Evolutionary conservation across 768 basidiomycete genomes (phyloP), one percentile per base, ranked within the genome.

Genomic region (Mrakia frigida): DNA sequence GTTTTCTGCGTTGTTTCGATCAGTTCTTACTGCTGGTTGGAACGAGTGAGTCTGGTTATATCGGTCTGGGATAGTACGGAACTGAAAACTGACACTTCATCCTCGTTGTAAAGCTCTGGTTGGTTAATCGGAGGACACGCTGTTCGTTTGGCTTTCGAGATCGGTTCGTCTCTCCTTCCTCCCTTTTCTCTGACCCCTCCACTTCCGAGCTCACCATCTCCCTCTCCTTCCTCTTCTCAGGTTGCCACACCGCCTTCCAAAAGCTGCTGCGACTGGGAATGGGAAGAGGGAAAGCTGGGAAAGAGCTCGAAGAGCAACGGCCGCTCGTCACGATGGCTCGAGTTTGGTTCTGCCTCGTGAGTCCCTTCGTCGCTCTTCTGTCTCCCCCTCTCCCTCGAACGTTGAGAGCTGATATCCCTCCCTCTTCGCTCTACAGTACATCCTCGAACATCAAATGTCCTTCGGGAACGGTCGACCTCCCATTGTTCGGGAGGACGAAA

Each of bases 101-200:
- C 41, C 37, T 39, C 14, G 35, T 39, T 39, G 11, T 41, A 18
- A 39, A 68, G 65, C 93, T 93, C n/a, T 95, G 94, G 94, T 83
- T 97, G 50, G 93, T 91, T 75, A 14, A 63, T 74, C 23, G 75
- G 37, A 21, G 76, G 84, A 25, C 95, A 97, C 84, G 95, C 95
- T n/a, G 93, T 97, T 13, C 88, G 94, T 70, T 94, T 98, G 92
- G 94, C 93, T 56, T 89, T 97, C 87, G 95, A 98, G 81, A 86
- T 95, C 72, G 93, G 92, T 92, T 81, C 82, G 89, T 83, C 1
- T 35, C 50, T 18, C 59, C 39, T 59, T 77, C 31, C 53, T 1
- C 3, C 31, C 0, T 71, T 7, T 9, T n/a, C 56, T 6, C 10
- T 25, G 56, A 28, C 4, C 11, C 9, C 28, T 56, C 25, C 25